Evolutionary conservation across 108 stramenopile genomes (phyloP).

Genomic region (Cyclotella atomus): DNA sequence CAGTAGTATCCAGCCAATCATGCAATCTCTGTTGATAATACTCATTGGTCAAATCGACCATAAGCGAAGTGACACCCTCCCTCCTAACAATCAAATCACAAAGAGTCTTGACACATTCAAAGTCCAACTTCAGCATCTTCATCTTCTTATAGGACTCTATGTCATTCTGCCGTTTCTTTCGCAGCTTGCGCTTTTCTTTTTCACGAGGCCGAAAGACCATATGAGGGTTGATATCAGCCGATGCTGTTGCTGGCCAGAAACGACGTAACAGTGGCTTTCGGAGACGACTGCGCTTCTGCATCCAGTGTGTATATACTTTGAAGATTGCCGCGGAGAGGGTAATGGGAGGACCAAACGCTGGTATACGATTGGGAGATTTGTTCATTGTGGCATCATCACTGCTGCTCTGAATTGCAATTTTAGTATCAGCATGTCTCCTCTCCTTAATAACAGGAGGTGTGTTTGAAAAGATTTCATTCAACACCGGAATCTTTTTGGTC

Average conservation of each 20-base stretch:
- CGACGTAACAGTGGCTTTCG: slow-evolving; percentile 88
- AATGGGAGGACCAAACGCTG: slow-evolving; percentile 46
- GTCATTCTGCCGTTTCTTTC: slow-evolving; percentile 94
- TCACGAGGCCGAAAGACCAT: slow-evolving; percentile 93
- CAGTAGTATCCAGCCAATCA: slow-evolving; percentile 73
- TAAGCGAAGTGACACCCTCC: slow-evolving; percentile 66
- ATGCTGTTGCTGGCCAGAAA: slow-evolving; percentile 91
- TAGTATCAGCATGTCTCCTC: slow-evolving; percentile 6
- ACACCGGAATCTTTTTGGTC: slow-evolving; percentile 56
- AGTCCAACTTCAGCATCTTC: slow-evolving; percentile 80
- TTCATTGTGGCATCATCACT: background rate
- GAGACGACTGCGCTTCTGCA: slow-evolving; percentile 84
- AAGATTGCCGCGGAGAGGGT: slow-evolving; percentile 60
- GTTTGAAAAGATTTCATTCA: slow-evolving; percentile 59
- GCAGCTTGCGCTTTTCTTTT: slow-evolving; percentile 95
- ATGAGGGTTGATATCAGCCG: slow-evolving; percentile 94
- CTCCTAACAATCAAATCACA: slow-evolving; percentile 65
- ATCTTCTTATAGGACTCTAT: slow-evolving; percentile 90
- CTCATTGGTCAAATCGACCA: slow-evolving; percentile 64
- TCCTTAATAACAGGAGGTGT: slow-evolving; percentile 9
- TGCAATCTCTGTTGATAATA: slow-evolving; percentile 69
- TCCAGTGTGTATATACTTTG: slow-evolving; percentile 90
- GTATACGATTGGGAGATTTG: slow-evolving; percentile 7
- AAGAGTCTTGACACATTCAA: slow-evolving; percentile 69
- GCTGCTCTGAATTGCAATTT: background rate